phyloP scores from a whole-genome alignment of 495 filamentous ascomycete species.

The Penicillium bovifimosum region DNA sequence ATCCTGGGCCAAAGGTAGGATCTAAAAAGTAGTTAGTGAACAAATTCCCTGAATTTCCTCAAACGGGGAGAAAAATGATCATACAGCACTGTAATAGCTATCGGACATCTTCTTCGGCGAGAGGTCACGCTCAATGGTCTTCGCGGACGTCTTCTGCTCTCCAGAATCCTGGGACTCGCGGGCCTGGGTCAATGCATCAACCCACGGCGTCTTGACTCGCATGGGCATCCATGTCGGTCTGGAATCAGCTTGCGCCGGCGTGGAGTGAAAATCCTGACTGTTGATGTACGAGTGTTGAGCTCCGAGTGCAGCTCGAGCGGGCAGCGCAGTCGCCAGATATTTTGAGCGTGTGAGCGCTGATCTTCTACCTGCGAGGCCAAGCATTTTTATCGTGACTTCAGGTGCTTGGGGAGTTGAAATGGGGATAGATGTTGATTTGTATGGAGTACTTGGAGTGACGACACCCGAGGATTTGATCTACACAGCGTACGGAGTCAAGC shows the following conservation, averaged over 20 bases:
- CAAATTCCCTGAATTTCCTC: neutral
- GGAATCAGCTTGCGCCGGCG: slow-evolving; percentile 21
- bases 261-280: slow-evolving; percentile 27
- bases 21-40: slow-evolving; percentile 33
- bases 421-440: slow-evolving; percentile 4
- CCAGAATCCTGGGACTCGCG: slow-evolving; percentile 36
- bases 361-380: slow-evolving; percentile 20
- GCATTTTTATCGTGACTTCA: slow-evolving; percentile 10
- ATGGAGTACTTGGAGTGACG: slow-evolving; percentile 12
- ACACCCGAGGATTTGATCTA: slow-evolving; percentile 2
- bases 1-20: slow-evolving; percentile 61
- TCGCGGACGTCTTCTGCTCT: slow-evolving; percentile 20
- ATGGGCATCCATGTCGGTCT: slow-evolving; percentile 44
- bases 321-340: slow-evolving; percentile 3
- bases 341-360: slow-evolving; percentile 12
- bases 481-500: neutral
- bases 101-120: slow-evolving; percentile 61
- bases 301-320: slow-evolving; percentile 10
- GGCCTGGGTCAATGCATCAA: slow-evolving; percentile 56
- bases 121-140: slow-evolving; percentile 43
- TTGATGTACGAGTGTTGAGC: slow-evolving; percentile 10
- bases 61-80: slow-evolving; percentile 10
- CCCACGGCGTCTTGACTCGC: slow-evolving; percentile 63
- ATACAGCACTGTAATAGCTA: slow-evolving; percentile 57
- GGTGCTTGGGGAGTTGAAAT: neutral